Evolutionary conservation across 1,284 basidiomycete genomes (phyloP), one percentile per base, ranked within the genome.

Genomic region (Ganoderma leucocontextum): DNA sequence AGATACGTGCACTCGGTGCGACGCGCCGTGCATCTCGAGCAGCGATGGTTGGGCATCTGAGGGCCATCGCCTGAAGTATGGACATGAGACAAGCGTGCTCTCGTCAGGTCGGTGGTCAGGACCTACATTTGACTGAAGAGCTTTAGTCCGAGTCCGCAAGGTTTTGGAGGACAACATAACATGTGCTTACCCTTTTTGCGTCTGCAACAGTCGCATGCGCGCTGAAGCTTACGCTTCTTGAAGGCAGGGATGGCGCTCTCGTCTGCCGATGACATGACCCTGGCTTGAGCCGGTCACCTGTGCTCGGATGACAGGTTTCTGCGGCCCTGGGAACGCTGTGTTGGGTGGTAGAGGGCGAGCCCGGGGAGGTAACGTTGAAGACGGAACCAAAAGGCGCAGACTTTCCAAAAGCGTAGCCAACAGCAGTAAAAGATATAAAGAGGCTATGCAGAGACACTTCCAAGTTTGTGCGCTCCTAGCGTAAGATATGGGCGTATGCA

Each of bases 21-120:
- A 73, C 90, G 91, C 6, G 92, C 85, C n/a, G 87, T 81, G 76
- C 95, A 96, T 76, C 93, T 94, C 0, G 93, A 91, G 76, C 94
- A 96, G 66, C 83, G 81, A 67, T 88, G 88, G 15, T 85, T 85
- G 4, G 85, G 86, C 86, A 88, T 90, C 60, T 73, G 68, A 2
- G 72, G 72, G 19, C 77, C 76, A 70, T 78, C 77, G 62, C 77
- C 77, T 78, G 44, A 10, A 0, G 25, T 15, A 39, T 9, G 4
- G 3, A 2, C 19, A 36, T 35, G 13, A 39, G 35, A 10, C 39
- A 17, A 19, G 15, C 22, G 36, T 8, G 25, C 29, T 25, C 9
- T 8, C 12, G n/a, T 44, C 38, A 67, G 9, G 4, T 29, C 47
- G 42, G 29, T 7, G 17, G 17, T 36, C 8, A 22, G 17, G 19